These are phyloP conservation scores for Aspergillus homomorphus DNA, from an alignment of 495 filamentous ascomycete genomes.

Conservation along the genomic window DNA sequence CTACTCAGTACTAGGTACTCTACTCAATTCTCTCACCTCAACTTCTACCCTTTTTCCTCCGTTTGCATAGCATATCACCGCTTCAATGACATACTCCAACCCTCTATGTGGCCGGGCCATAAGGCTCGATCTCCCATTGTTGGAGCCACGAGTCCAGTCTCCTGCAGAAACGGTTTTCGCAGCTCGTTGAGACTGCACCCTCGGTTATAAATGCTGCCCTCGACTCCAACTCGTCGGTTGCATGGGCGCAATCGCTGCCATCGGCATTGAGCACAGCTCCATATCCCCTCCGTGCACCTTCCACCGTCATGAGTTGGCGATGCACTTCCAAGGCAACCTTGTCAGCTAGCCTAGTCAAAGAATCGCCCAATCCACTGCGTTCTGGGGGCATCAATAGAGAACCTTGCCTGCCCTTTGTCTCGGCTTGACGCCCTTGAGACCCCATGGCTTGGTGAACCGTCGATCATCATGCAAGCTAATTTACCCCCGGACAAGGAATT, in stretches of 20 bases:
- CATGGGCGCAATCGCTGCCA: slow-evolving; percentile 25
- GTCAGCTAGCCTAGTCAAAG: slow-evolving; percentile 42
- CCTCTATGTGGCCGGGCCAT: slow-evolving; percentile 32
- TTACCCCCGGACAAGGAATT: slow-evolving; percentile 43
- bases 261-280: no score
- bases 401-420: slow-evolving; percentile 42
- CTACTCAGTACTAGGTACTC: no score
- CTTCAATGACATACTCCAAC: slow-evolving; percentile 34
- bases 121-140: no score
- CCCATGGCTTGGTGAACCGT: slow-evolving; percentile 54
- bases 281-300: slow-evolving; percentile 42
- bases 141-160: slow-evolving; percentile 42
- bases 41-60: slow-evolving; percentile 20
- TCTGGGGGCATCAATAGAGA: slow-evolving; percentile 42
- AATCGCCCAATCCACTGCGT: slow-evolving; percentile 49
- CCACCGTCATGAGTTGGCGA: slow-evolving; percentile 42
- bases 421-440: slow-evolving; percentile 45
- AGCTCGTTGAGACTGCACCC: slow-evolving; percentile 38
- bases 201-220: no score
- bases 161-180: slow-evolving; percentile 28
- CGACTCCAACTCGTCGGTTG: slow-evolving; percentile 33
- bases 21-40: no score
- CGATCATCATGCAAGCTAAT: slow-evolving; percentile 51
- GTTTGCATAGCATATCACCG: slow-evolving; percentile 31
- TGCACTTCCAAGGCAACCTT: slow-evolving; percentile 47